phyloP scores from a whole-genome alignment of 495 filamentous ascomycete species.

The Penicillium lagena region DNA sequence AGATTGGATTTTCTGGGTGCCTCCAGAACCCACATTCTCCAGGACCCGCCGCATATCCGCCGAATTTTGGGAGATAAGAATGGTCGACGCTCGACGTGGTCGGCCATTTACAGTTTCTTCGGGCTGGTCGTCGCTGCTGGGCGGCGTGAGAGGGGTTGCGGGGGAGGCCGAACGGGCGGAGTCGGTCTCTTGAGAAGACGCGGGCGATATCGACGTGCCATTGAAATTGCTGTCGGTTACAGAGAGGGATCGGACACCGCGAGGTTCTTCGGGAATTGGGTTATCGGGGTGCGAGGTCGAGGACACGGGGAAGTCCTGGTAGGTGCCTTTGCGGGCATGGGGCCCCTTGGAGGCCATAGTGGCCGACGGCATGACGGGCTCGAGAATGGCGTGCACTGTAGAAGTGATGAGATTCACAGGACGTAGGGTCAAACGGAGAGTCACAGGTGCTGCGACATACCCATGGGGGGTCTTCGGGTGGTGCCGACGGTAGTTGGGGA shows the following conservation, averaged over 20 bases:
- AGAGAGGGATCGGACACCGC: constrained; percentile 31
- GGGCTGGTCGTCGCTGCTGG: constrained; percentile 39
- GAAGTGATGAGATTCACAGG: not conserved
- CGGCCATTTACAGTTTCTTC: constrained; percentile 38
- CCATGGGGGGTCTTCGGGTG: constrained; percentile 21
- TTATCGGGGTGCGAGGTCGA: constrained; percentile 50
- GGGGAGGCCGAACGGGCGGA: constrained; percentile 34
- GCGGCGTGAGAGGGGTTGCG: constrained; percentile 45
- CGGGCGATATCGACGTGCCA: constrained; percentile 17
- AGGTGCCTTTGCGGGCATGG: constrained; percentile 20
- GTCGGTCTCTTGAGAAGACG: constrained; percentile 34
- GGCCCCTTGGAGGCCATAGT: constrained; percentile 17
- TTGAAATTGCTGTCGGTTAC: constrained; percentile 37
- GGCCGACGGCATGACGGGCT: constrained; percentile 21
- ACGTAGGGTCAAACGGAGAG: no score
- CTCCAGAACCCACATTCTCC: constrained; percentile 33
- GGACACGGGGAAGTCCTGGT: constrained; percentile 34
- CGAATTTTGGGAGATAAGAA: constrained; percentile 67
- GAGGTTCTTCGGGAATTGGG: constrained; percentile 51
- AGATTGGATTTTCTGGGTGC: constrained; percentile 50
- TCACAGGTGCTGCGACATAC: not conserved
- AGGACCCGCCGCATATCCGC: constrained; percentile 65
- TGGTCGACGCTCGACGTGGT: constrained; percentile 69
- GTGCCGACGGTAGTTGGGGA: constrained; percentile 44
- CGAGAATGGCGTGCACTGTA: constrained; percentile 29